A percentile compares a stretch with the other conserved stretches of the same genome.
Conservation (phyloP, 768 basidiomycete genomes). For the Paxillus involutus region DNA sequence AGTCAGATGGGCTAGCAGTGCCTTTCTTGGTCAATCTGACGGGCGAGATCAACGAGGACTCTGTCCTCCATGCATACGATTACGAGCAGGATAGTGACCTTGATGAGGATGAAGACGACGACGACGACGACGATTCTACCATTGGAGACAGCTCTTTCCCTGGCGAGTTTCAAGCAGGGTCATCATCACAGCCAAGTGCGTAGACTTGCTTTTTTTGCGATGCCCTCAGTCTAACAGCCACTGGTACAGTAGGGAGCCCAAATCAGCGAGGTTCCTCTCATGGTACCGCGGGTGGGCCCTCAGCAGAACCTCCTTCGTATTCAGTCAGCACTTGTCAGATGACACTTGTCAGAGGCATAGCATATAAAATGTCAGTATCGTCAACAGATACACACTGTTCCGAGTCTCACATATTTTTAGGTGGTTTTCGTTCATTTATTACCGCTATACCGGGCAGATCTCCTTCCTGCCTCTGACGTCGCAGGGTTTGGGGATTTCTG, state of each 20-base stretch:
- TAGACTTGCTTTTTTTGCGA: neutral
- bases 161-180: neutral
- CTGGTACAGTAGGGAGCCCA: neutral
- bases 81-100: conserved; percentile 31
- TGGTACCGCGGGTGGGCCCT: neutral
- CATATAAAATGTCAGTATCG: conserved; percentile 27
- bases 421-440: conserved; percentile 29
- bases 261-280: neutral
- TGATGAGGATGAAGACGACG: conserved; percentile 26
- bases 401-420: conserved; percentile 3
- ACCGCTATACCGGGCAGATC: conserved; percentile 30
- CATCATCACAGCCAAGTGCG: conserved; percentile 3
- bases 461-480: conserved; percentile 27
- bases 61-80: conserved; percentile 26
- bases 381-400: neutral
- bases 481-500: neutral
- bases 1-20: conserved; percentile 1
- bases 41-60: conserved; percentile 14
- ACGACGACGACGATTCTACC: neutral
- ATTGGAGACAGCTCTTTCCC: neutral
- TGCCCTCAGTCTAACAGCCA: neutral
- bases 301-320: conserved; percentile 18
- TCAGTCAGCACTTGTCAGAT: conserved; percentile 20
- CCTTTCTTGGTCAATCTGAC: conserved; percentile 23
- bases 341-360: conserved; percentile 29